Conservation (phyloP, 495 filamentous ascomycete genomes). For the Penicillium samsonianum region DNA sequence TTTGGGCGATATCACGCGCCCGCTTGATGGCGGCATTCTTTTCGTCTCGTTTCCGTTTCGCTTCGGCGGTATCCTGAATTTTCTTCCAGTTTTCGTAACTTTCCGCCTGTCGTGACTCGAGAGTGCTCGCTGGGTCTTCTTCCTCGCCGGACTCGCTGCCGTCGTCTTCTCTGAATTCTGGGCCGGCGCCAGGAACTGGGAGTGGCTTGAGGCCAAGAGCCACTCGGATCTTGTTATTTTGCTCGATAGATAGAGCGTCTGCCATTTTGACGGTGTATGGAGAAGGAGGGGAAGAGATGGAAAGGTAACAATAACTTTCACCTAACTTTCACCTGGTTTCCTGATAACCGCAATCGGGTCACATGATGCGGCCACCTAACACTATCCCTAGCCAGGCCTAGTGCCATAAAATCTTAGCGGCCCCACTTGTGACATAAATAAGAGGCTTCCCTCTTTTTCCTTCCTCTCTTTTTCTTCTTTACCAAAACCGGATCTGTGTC, state of each 20-base stretch:
- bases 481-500: slow-evolving; percentile 76
- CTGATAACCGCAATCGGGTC: slow-evolving; percentile 18
- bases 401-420: slow-evolving; percentile 26
- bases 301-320: slow-evolving; percentile 2
- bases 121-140: slow-evolving; percentile 70
- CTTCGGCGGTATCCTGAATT: slow-evolving; percentile 58
- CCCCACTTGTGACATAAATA: slow-evolving; percentile 33
- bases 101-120: slow-evolving; percentile 77
- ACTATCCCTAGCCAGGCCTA: slow-evolving; percentile 20
- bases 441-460: slow-evolving; percentile 26
- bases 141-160: slow-evolving; percentile 53
- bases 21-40: slow-evolving; percentile 80
- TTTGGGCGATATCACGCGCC: slow-evolving; percentile 78
- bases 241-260: slow-evolving; percentile 83
- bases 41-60: slow-evolving; percentile 76
- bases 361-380: slow-evolving; percentile 9
- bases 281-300: not conserved
- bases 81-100: slow-evolving; percentile 74
- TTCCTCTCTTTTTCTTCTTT: slow-evolving; percentile 47
- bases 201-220: slow-evolving; percentile 89
- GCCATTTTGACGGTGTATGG: slow-evolving; percentile 55
- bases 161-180: slow-evolving; percentile 55
- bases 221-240: slow-evolving; percentile 89
- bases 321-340: not conserved
- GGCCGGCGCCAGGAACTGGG: slow-evolving; percentile 67